Evolutionary conservation across 2,329 filamentous ascomycete species (phyloP).

Genomic region (Cladosporium sp.): DNA sequence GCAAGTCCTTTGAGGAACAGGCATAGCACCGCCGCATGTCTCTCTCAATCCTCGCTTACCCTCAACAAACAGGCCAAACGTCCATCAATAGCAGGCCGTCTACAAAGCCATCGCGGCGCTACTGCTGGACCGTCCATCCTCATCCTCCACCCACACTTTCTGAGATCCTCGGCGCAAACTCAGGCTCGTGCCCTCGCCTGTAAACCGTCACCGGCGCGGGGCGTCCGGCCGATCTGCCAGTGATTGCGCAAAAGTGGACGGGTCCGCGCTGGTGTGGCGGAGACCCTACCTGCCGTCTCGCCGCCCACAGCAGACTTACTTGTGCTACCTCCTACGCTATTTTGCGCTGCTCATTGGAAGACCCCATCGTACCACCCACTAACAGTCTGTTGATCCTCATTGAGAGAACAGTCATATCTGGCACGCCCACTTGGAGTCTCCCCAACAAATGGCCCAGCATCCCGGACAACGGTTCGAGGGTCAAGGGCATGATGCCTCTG

Average conservation of each 20-base stretch:
- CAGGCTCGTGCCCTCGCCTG: neutral
- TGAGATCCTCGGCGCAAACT: too few relatives aligned
- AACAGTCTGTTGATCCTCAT: slow-evolving; percentile 12
- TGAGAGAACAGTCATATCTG: neutral
- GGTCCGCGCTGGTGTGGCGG: neutral
- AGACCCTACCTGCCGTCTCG: slow-evolving; percentile 1
- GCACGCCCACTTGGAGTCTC: neutral
- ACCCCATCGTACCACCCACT: neutral
- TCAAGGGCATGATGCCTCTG: neutral
- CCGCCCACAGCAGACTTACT: slow-evolving; percentile 3
- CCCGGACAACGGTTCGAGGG: slow-evolving; percentile 2
- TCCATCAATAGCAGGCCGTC: too few relatives aligned
- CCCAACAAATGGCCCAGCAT: neutral
- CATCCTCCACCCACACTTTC: neutral
- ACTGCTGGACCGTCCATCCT: neutral
- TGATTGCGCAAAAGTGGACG: slow-evolving; percentile 9
- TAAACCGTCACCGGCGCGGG: slow-evolving; percentile 3
- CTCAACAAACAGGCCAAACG: too few relatives aligned
- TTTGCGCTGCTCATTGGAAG: slow-evolving; percentile 12
- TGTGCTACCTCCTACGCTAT: neutral
- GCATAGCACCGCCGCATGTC: neutral
- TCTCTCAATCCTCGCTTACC: neutral
- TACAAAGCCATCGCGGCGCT: too few relatives aligned
- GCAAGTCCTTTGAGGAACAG: too few relatives aligned
- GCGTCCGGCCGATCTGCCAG: slow-evolving; percentile 9